phyloP scores from a whole-genome alignment of 2,329 filamentous ascomycete species.

The Clarireedia homoeocarpa region DNA sequence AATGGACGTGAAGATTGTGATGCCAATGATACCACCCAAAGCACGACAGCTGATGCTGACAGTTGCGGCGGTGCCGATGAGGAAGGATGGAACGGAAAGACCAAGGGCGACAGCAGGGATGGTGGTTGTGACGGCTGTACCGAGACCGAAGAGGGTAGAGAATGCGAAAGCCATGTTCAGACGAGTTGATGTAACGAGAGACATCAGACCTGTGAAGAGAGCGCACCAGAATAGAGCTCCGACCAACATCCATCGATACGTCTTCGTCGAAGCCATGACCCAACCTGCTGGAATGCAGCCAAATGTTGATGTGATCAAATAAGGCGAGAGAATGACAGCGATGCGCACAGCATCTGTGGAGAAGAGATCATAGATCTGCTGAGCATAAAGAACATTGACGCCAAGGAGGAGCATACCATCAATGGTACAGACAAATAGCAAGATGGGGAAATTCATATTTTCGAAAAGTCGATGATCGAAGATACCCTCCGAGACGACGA shows the following conservation, averaged over 20 bases:
- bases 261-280: slow-evolving; percentile 15
- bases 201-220: slow-evolving; percentile 18
- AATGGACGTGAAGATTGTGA: slow-evolving; percentile 17
- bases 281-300: slow-evolving; percentile 18
- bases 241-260: slow-evolving; percentile 11
- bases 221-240: slow-evolving; percentile 13
- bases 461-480: slow-evolving; percentile 18
- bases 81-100: slow-evolving; percentile 14
- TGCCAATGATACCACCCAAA: slow-evolving; percentile 17
- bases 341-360: slow-evolving; percentile 13
- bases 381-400: slow-evolving; percentile 15
- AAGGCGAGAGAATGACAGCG: slow-evolving; percentile 14
- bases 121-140: slow-evolving; percentile 15
- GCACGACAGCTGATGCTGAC: slow-evolving; percentile 13
- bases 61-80: slow-evolving; percentile 18
- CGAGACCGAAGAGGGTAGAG: slow-evolving; percentile 15
- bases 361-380: slow-evolving; percentile 16
- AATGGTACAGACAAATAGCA: slow-evolving; percentile 15
- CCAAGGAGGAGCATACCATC: slow-evolving; percentile 19
- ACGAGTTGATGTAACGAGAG: slow-evolving; percentile 8
- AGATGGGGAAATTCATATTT: slow-evolving; percentile 16
- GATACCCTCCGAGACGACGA: slow-evolving; percentile 18
- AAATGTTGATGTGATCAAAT: slow-evolving; percentile 15
- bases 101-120: slow-evolving; percentile 15
- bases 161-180: slow-evolving; percentile 13